Evolutionary conservation across 495 filamentous ascomycete genomes (phyloP), one percentile per base, ranked within the genome.

Genomic region (Hypoxylon fuscum): DNA sequence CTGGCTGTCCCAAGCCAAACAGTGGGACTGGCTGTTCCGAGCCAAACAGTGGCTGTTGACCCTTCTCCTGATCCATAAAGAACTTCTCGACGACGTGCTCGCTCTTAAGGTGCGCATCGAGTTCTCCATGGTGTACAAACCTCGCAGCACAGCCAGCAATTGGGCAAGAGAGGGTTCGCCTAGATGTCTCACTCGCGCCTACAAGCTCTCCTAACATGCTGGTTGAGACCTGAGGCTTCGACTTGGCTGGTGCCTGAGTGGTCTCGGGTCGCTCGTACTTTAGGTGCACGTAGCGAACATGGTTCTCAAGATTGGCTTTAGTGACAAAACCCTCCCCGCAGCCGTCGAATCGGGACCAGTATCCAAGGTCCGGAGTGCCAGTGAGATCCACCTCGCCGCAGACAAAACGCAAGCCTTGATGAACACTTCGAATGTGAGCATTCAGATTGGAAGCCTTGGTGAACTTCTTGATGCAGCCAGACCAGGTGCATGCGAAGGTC

Each of bases 391-490:
- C 81, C 32, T 84, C 75, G 1, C 89, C 90, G 65, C 93, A 96
- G n/a, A 88, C 78, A 59, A 89, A 96, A 1, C 83, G 82, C 38
- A 81, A 74, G 21, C 87, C 86, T 54, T 89, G 78, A 66, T 98
- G 95, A 0, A 88, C 87, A 3, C 84, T 86, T 18, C 87, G 85
- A 50, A 91, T 79, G 67, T 98, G 95, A 0, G 86, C 84, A 23
- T 86, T 89, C 17, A 96, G 80, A 68, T 96, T 96, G 0, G 87
- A 87, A 56, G 82, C 85, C 67, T 88, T 87, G 6, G 90, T 90
- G 74, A 96, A 96, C 50, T 77, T 82, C 53, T 88, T 86, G 40
- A 77, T 82, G 69, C 91, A 96, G 14, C 79, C 88, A 5, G 76
- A 70, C 64, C 83, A 77, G 0, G 83, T 81, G 72, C 93, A 97